Percentiles rank a stretch among this genome's conserved stretches.
These are phyloP conservation scores for Syzygium grande DNA, from an alignment of 345 rosid genomes.

Conservation along the genomic window DNA sequence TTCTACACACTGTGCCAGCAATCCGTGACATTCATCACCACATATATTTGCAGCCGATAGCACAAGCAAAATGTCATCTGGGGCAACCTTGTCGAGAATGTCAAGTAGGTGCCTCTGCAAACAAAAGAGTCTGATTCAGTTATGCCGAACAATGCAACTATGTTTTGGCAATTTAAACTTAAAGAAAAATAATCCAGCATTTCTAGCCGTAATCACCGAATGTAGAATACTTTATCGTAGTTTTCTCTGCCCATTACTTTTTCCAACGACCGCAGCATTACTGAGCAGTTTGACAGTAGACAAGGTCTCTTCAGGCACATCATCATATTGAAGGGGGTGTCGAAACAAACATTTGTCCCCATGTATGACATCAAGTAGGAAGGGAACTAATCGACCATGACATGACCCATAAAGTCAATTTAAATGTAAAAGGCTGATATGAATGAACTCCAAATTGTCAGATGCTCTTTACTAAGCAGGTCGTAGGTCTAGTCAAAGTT, in stretches of 20 bases:
- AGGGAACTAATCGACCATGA: background rate
- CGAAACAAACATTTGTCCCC: background rate
- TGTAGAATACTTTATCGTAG: background rate
- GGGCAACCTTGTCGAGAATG: constrained; percentile 41
- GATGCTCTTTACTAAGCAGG: background rate
- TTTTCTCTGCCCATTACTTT: background rate
- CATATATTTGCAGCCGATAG: constrained; percentile 46
- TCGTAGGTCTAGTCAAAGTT: background rate
- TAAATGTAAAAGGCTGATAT: background rate
- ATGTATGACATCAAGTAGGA: background rate
- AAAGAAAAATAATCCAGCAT: background rate
- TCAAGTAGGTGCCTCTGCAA: constrained; percentile 54
- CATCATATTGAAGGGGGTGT: background rate
- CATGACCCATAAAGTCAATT: background rate
- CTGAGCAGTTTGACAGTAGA: background rate
- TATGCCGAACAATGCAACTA: background rate
- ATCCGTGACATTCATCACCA: constrained; percentile 36
- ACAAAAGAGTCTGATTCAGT: constrained; percentile 23
- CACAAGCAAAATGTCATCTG: constrained; percentile 52
- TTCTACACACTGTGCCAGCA: constrained; percentile 37
- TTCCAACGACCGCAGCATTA: no score
- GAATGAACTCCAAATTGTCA: background rate
- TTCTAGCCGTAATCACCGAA: background rate
- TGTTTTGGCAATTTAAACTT: no score
- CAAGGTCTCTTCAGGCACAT: background rate